Evolutionary conservation across 768 basidiomycete species (phyloP).

Genomic region (Hemileccinum impolitum): DNA sequence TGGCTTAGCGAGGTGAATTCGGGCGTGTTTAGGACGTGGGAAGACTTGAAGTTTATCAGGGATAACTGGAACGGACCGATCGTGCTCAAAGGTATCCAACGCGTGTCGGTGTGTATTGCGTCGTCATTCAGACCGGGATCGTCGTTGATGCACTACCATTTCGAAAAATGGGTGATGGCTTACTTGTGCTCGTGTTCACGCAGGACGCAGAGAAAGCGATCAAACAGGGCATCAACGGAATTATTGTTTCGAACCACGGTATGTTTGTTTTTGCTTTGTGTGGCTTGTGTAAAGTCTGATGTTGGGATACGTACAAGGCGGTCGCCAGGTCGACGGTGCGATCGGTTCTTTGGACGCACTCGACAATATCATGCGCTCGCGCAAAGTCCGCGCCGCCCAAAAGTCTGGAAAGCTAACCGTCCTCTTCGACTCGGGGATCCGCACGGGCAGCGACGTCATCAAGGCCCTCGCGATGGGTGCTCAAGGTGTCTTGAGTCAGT

Average conservation of each 20-base stretch:
- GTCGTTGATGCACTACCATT: too few species aligned
- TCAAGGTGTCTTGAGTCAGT: slow-evolving; percentile 71
- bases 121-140: too few species aligned
- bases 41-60: slow-evolving; percentile 63
- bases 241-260: slow-evolving; percentile 45
- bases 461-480: slow-evolving; percentile 87
- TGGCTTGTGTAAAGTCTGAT: not conserved
- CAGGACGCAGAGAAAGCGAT: slow-evolving; percentile 53
- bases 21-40: slow-evolving; percentile 64
- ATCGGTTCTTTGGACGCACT: slow-evolving; percentile 74
- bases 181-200: not conserved
- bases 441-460: slow-evolving; percentile 79
- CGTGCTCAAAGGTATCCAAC: slow-evolving; percentile 75
- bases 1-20: slow-evolving; percentile 66
- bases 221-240: slow-evolving; percentile 40
- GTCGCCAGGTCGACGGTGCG: slow-evolving; percentile 77
- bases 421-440: slow-evolving; percentile 69
- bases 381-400: slow-evolving; percentile 56
- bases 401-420: slow-evolving; percentile 60
- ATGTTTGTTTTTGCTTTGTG: not conserved
- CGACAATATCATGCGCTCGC: slow-evolving; percentile 63
- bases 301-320: slow-evolving; percentile 40
- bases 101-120: slow-evolving; percentile 43
- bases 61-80: slow-evolving; percentile 78
- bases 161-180: too few species aligned